Percentiles rank a stretch among this genome's conserved stretches.
Evolutionary conservation across 1,139 yeast species (phyloP).

Genomic region (Diutina sp.): DNA sequence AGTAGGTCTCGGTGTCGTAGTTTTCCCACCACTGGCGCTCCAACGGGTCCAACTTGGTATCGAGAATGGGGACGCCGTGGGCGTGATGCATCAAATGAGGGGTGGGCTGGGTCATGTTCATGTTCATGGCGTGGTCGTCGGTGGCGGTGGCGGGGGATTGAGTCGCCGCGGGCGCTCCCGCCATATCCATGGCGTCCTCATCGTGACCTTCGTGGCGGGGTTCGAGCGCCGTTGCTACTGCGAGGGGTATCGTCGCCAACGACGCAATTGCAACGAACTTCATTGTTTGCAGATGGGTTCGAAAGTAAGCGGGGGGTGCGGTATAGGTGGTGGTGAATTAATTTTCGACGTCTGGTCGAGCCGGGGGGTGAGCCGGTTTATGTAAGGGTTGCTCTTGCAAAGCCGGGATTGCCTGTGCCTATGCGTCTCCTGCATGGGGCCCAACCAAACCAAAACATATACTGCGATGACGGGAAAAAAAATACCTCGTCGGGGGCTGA

Average conservation of each 20-base stretch:
- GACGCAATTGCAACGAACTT: background rate
- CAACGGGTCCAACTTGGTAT: conserved; percentile 55
- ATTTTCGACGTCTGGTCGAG: background rate
- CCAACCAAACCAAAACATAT: background rate
- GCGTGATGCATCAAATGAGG: conserved; percentile 41
- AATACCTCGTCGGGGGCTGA: background rate
- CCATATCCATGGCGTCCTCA: background rate
- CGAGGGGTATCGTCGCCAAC: background rate
- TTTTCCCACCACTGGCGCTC: conserved; percentile 69
- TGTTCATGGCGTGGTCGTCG: background rate
- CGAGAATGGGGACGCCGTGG: conserved; percentile 71
- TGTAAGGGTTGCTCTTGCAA: background rate
- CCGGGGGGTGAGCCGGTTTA: background rate
- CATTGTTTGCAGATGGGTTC: background rate
- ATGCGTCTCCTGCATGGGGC: background rate
- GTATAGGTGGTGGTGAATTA: background rate
- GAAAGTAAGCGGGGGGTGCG: background rate
- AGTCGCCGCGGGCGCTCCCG: background rate
- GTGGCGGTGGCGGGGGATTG: background rate
- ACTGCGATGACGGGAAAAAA: background rate
- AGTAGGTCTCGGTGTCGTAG: conserved; percentile 72
- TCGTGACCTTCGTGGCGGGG: background rate
- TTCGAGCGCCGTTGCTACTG: background rate
- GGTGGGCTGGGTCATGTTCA: conserved; percentile 13
- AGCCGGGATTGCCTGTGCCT: background rate